Evolutionary conservation across 2,329 filamentous ascomycete genomes (phyloP).

Genomic region (Ophiocordyceps camponoti-leonardi): DNA sequence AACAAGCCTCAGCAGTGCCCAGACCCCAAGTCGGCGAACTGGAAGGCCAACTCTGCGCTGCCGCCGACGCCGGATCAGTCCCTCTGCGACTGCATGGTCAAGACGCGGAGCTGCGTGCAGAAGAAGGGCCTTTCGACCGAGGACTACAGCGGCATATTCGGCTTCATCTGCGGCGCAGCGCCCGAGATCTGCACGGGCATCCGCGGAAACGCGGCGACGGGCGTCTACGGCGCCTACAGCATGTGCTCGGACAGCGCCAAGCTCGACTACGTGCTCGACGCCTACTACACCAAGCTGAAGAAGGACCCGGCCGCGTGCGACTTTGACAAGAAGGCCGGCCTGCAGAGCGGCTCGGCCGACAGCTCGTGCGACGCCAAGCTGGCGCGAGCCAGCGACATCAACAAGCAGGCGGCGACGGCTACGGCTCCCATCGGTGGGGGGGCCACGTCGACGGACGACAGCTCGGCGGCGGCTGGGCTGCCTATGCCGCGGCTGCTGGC

Average conservation of each 20-base stretch:
- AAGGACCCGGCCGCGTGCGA: slow-evolving; percentile 41
- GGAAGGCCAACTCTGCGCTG: slow-evolving; percentile 48
- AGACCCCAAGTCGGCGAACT: slow-evolving; percentile 33
- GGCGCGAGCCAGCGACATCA: slow-evolving; percentile 42
- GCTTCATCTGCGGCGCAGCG: slow-evolving; percentile 48
- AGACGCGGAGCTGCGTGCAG: slow-evolving; percentile 56
- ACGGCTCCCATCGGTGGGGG: slow-evolving; percentile 16
- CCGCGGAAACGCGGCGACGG: slow-evolving; percentile 24
- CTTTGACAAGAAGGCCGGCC: slow-evolving; percentile 48
- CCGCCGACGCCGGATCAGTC: slow-evolving; percentile 66
- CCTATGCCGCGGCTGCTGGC: slow-evolving; percentile 22
- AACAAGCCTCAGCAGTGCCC: slow-evolving; percentile 67
- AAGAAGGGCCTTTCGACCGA: slow-evolving; percentile 36
- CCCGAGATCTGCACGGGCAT: slow-evolving; percentile 49
- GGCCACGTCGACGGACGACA: slow-evolving; percentile 9
- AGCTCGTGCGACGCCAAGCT: slow-evolving; percentile 41
- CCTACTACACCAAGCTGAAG: slow-evolving; percentile 45
- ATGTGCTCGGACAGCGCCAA: slow-evolving; percentile 58
- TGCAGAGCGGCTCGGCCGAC: slow-evolving; percentile 29
- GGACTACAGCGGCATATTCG: slow-evolving; percentile 55
- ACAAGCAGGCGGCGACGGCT: slow-evolving; percentile 27
- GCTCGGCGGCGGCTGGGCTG: slow-evolving; percentile 19
- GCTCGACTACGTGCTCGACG: slow-evolving; percentile 57
- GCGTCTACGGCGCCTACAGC: slow-evolving; percentile 53
- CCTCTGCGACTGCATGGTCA: slow-evolving; percentile 77